phyloP scores from a whole-genome alignment of 1,284 basidiomycete species.

The Sporisorium exsertum region DNA sequence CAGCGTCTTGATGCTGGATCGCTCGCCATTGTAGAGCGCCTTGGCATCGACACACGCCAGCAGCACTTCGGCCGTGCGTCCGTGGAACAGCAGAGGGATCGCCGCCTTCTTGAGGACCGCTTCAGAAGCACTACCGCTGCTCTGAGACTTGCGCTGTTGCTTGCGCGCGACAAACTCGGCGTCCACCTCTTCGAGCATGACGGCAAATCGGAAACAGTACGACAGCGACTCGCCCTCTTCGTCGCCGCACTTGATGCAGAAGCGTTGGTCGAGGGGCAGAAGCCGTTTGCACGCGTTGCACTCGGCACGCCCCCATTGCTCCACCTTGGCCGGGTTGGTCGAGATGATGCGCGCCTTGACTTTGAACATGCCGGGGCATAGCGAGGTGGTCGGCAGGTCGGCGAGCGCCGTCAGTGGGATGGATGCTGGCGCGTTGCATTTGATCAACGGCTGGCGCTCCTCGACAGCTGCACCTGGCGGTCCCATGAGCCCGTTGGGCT shows the following conservation, averaged over 20 bases:
- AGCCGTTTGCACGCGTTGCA: conserved; percentile 40
- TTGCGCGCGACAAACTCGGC: conserved; percentile 28
- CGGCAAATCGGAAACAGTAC: conserved; percentile 41
- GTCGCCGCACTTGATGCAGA: conserved; percentile 47
- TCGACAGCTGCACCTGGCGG: conserved; percentile 13
- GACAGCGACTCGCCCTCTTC: conserved; percentile 41
- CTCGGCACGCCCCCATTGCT: conserved; percentile 41
- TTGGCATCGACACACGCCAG: conserved; percentile 38
- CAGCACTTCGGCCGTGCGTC: conserved; percentile 24
- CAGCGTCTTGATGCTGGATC: conserved; percentile 18
- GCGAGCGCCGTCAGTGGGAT: conserved; percentile 33
- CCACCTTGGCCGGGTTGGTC: conserved; percentile 35
- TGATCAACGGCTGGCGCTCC: conserved; percentile 24
- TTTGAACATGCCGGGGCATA: conserved; percentile 43
- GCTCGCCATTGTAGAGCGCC: conserved; percentile 26
- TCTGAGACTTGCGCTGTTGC: conserved; percentile 5
- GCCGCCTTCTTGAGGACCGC: conserved; percentile 6
- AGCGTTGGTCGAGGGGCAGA: conserved; percentile 38
- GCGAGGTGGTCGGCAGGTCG: conserved; percentile 30
- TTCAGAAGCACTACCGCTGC: neutral
- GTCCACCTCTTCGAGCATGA: conserved; percentile 49
- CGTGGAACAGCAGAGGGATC: conserved; percentile 42
- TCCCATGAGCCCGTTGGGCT: conserved; percentile 27
- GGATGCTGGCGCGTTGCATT: conserved; percentile 39
- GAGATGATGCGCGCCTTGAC: conserved; percentile 37